Evolutionary conservation across 805 yeast genomes (phyloP), one percentile per base, ranked within the genome.

Genomic region (Geotrichum ghanense): DNA sequence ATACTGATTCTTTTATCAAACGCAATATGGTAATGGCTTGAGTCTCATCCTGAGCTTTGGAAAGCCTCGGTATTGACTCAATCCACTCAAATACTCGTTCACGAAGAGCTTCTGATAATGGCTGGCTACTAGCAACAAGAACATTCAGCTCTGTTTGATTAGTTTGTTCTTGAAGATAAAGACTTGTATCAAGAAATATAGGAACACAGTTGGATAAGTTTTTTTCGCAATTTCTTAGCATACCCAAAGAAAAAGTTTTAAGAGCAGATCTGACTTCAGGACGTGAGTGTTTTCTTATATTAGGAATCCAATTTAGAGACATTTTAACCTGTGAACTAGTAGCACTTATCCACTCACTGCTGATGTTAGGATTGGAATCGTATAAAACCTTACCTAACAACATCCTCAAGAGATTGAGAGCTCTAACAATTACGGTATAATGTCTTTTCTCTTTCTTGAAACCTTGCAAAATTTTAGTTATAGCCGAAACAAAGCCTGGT

Each of bases 341-440:
- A 0, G 73, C 78, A 12, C 58, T 64, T n/a, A 78, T 56, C 86
- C 86, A 79, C 14, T 71, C 53, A 4, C 64, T 64, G 3, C 75
- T 9, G 10, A 52, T 22, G 4, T 50, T 57, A 7, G 12, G 10
- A 12, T 17, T 22, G 19, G 23, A 22, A 44, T 58, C 60, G 3
- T 42, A 34, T 21, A 58, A 46, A 9, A 47, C 58, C 2, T 37
- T 25, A 1, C 45, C 22, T 1, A 60, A 21, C 3, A 55, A 39
- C 3, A 35, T 31, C 7, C 52, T 41, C 12, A 63, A 43, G 12
- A 59, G 44, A 14, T 23, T 42, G 12, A 60, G 22, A 6, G 52
- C 46, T 10, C 48, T 44, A 12, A 40, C 49, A 3, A 52, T 42
- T 9, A 56, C 60, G 21, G 25, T 37, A 42, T 48, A 58, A 42